These are phyloP conservation scores for Rhynchosporium secalis DNA, from an alignment of 2,329 filamentous ascomycete species.

Conservation along the genomic window DNA sequence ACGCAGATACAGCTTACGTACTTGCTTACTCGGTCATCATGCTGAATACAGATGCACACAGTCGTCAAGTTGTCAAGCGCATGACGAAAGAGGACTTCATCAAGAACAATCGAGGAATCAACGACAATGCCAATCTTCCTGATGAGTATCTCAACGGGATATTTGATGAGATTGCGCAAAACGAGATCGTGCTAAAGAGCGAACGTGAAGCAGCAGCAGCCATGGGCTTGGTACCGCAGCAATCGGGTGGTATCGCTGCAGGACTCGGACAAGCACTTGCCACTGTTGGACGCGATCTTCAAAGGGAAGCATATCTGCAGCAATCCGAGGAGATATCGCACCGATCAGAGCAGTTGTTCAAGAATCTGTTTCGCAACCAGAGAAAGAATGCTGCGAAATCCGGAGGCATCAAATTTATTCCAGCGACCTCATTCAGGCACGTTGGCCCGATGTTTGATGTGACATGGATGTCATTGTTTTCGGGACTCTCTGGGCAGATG, in stretches of 20 bases:
- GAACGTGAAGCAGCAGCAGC: conserved; percentile 88
- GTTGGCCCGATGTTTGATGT: conserved; percentile 98
- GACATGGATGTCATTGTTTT: conserved; percentile 99
- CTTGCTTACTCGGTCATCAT: conserved; percentile 95
- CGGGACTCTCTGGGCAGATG: conserved; percentile 87
- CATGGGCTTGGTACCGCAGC: conserved; percentile 60
- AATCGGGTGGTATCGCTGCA: conserved; percentile 72
- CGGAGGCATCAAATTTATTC: conserved; percentile 74
- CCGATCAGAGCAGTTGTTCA: conserved; percentile 80
- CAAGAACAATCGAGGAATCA: conserved; percentile 98
- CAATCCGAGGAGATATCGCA: conserved; percentile 89
- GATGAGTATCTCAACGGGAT: conserved; percentile 88
- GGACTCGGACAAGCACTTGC: conserved; percentile 86
- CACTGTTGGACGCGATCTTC: conserved; percentile 86
- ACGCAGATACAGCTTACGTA: conserved; percentile 96
- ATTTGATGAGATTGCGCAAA: conserved; percentile 85
- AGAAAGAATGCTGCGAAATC: conserved; percentile 72
- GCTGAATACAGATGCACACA: conserved; percentile 95
- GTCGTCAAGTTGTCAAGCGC: conserved; percentile 74
- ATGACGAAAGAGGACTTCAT: conserved; percentile 99
- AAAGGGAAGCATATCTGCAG: conserved; percentile 89
- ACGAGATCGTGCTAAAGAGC: conserved; percentile 93
- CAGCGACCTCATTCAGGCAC: conserved; percentile 90
- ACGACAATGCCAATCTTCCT: conserved; percentile 90
- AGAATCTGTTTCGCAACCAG: conserved; percentile 87